Conservation (phyloP, 345 rosid species). For the Brassica juncea region DNA sequence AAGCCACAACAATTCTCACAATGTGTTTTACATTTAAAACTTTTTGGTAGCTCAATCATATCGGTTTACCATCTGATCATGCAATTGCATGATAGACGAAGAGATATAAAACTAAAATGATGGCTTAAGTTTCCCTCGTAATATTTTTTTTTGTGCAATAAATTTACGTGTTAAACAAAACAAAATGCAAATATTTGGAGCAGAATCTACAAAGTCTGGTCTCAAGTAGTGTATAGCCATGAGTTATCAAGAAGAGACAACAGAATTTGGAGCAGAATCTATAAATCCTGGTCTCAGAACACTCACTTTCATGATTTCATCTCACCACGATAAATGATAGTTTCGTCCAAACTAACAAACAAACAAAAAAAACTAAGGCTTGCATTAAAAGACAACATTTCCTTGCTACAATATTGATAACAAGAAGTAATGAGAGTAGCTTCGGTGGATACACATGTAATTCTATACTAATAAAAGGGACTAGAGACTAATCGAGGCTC, state of each 20-base stretch:
- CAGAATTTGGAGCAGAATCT: no score
- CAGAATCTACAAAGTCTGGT: no score
- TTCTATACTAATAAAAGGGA: neutral
- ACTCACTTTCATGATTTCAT: neutral
- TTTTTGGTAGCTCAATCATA: neutral
- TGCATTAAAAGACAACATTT: constrained; percentile 25
- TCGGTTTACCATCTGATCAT: neutral
- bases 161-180: no score
- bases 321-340: constrained; percentile 18
- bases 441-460: neutral
- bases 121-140: no score
- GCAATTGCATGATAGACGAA: neutral
- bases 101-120: neutral
- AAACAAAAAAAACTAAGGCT: constrained; percentile 3
- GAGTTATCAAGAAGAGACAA: no score
- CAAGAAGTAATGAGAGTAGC: neutral
- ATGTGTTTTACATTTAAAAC: neutral
- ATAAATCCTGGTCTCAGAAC: neutral
- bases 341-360: constrained; percentile 17
- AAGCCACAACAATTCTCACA: neutral
- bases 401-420: neutral
- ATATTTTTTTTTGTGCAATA: no score
- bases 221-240: no score
- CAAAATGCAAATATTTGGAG: no score
- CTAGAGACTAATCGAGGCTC: no score